Conservation (phyloP, 1,284 basidiomycete species). For the Cryptococcus jaspeensis region DNA sequence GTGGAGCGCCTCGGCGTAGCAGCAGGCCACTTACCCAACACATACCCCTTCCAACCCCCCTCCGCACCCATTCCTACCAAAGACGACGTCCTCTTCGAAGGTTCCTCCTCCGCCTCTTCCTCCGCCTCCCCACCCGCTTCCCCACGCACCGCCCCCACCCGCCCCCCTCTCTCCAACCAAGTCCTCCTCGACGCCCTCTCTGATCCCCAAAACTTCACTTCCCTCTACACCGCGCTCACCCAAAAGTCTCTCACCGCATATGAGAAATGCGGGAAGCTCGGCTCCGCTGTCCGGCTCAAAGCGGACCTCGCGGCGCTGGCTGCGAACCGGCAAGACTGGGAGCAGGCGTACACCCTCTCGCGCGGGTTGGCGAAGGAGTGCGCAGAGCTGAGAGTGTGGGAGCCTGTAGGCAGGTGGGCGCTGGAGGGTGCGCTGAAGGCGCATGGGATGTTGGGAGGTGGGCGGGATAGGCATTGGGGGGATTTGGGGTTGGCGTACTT, state of each 20-base stretch:
- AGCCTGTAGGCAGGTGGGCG: constrained; percentile 35
- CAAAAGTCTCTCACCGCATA: constrained; percentile 81
- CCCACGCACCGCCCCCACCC: constrained; percentile 4
- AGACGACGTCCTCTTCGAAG: constrained; percentile 41
- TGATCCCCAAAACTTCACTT: constrained; percentile 65
- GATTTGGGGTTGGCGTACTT: constrained; percentile 46
- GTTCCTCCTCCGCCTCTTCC: constrained; percentile 13
- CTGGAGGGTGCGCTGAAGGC: constrained; percentile 35
- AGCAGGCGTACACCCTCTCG: constrained; percentile 34
- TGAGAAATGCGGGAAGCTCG: constrained; percentile 71
- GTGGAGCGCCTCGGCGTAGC: constrained; percentile 46
- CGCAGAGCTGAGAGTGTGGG: constrained; percentile 39
- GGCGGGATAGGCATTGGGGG: constrained; percentile 37
- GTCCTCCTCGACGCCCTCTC: constrained; percentile 65
- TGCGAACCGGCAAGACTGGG: constrained; percentile 52
- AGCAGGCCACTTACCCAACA: constrained; percentile 36
- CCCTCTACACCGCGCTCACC: constrained; percentile 69
- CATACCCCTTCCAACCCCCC: constrained; percentile 37
- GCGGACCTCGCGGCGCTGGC: constrained; percentile 82
- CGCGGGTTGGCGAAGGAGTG: constrained; percentile 37
- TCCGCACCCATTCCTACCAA: constrained; percentile 8
- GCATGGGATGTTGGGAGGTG: constrained; percentile 25
- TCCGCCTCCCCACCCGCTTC: not conserved
- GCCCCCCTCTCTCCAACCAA: constrained; percentile 58
- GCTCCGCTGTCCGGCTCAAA: constrained; percentile 80